Conservation (phyloP, 2,329 filamentous ascomycete genomes). For the Phaeosphaeria sp. region DNA sequence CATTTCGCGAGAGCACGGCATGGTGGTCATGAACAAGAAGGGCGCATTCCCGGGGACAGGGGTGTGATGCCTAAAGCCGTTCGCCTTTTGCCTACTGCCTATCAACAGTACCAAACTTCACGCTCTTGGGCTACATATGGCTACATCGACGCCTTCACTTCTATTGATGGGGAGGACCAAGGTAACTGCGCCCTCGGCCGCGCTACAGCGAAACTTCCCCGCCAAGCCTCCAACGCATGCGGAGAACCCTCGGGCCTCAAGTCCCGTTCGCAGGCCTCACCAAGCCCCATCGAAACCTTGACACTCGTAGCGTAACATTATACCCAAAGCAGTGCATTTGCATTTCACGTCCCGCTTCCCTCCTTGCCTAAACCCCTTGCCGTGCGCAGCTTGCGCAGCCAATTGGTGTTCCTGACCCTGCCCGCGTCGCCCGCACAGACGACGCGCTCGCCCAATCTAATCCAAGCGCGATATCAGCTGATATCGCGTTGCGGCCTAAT, state of each 20-base stretch:
- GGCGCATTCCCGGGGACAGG: conserved; percentile 94
- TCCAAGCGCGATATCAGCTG: conserved; percentile 44
- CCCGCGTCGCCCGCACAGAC: conserved; percentile 13
- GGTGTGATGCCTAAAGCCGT: conserved; percentile 53
- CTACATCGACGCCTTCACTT: conserved; percentile 12
- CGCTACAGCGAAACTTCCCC: background rate
- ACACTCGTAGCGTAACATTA: background rate
- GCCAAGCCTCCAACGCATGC: background rate
- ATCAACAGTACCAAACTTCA: conserved; percentile 12
- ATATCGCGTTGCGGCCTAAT: conserved; percentile 33
- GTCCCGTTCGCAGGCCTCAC: background rate
- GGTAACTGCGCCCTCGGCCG: background rate
- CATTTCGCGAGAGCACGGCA: conserved; percentile 87
- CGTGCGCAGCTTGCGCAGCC: conserved; percentile 6
- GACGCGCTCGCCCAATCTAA: conserved; percentile 32
- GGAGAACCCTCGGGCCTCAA: background rate
- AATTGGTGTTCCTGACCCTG: conserved; percentile 9
- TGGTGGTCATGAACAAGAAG: conserved; percentile 90
- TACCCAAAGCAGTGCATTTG: background rate
- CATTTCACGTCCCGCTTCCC: background rate
- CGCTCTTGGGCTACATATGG: background rate
- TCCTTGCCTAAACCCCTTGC: background rate
- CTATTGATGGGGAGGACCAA: background rate
- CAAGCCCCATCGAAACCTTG: background rate
- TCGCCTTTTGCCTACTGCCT: conserved; percentile 12